These are phyloP conservation scores for Lojkania enalia DNA, from an alignment of 2,329 filamentous ascomycete genomes.

Conservation along the genomic window DNA sequence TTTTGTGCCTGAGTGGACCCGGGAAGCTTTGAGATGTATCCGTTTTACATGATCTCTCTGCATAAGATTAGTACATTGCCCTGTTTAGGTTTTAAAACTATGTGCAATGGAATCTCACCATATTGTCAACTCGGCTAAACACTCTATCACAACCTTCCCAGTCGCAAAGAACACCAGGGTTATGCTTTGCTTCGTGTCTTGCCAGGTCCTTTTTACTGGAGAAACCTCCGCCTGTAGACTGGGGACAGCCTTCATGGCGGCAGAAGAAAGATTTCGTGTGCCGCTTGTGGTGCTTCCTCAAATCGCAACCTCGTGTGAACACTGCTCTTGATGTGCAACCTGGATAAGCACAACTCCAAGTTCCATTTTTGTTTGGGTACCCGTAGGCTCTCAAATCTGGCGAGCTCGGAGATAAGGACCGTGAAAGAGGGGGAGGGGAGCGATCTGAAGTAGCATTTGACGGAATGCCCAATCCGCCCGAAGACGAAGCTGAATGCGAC, in stretches of 20 bases:
- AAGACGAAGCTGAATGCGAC: conserved; percentile 41
- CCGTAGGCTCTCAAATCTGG: conserved; percentile 48
- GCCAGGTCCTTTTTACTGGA: conserved; percentile 66
- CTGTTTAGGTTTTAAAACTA: background rate
- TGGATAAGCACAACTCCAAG: conserved; percentile 62
- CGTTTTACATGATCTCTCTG: conserved; percentile 48
- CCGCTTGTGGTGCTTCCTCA: conserved; percentile 65
- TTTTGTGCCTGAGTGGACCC: conserved; percentile 15
- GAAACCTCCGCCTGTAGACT: conserved; percentile 60
- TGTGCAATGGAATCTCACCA: conserved; percentile 48
- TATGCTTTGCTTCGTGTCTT: conserved; percentile 65
- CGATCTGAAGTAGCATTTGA: conserved; percentile 30
- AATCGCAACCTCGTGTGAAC: conserved; percentile 63
- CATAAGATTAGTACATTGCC: conserved; percentile 21
- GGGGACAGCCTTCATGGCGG: conserved; percentile 61
- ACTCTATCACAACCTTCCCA: conserved; percentile 61
- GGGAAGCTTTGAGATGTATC: conserved; percentile 44
- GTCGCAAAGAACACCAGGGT: conserved; percentile 62
- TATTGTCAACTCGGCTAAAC: conserved; percentile 65
- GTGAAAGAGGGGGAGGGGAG: conserved; percentile 38
- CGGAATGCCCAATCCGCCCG: conserved; percentile 26
- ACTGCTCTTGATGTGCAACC: conserved; percentile 62
- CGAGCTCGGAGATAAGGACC: conserved; percentile 45
- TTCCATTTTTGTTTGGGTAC: conserved; percentile 51
- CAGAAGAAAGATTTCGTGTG: conserved; percentile 66